Percentiles rank a stretch among this genome's conserved stretches.
These are phyloP conservation scores for Lepidopterella palustris DNA, from an alignment of 495 filamentous ascomycete genomes.

Conservation along the genomic window DNA sequence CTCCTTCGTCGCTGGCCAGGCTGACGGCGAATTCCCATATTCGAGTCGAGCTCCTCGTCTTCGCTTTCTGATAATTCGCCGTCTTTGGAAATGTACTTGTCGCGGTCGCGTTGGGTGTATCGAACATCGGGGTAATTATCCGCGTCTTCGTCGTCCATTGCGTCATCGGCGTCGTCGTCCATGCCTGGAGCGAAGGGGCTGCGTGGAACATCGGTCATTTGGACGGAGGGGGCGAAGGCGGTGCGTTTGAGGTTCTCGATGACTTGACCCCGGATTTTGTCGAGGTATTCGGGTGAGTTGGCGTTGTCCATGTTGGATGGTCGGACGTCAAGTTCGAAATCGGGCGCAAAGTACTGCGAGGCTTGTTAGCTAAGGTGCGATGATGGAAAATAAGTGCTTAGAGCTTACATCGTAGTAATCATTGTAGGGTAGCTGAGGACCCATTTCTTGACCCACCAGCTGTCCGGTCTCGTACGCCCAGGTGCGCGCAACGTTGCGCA, in stretches of 20 bases:
- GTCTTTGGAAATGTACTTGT: conserved; percentile 52
- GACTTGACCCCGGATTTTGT: conserved; percentile 88
- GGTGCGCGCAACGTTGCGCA: conserved; percentile 95
- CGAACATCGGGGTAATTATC: conserved; percentile 84
- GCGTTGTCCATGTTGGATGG: conserved; percentile 99
- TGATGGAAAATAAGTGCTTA: not conserved
- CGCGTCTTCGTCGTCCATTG: conserved; percentile 80
- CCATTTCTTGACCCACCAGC: conserved; percentile 74
- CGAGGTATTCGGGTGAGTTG: conserved; percentile 87
- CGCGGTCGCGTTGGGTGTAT: conserved; percentile 75
- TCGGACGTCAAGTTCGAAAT: conserved; percentile 91
- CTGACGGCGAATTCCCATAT: conserved; percentile 63
- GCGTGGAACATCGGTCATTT: conserved; percentile 91
- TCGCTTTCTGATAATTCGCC: conserved; percentile 54
- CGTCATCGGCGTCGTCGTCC: conserved; percentile 80
- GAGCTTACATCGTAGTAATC: conserved; percentile 90
- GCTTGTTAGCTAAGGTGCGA: not conserved
- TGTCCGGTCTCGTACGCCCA: conserved; percentile 96
- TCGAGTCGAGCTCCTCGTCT: conserved; percentile 74
- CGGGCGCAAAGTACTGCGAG: conserved; percentile 86
- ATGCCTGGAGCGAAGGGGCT: conserved; percentile 53
- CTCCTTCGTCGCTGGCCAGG: conserved; percentile 50
- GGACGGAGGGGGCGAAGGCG: conserved; percentile 81
- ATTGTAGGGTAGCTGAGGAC: conserved; percentile 82
- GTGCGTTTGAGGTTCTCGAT: conserved; percentile 91